Evolutionary conservation across 495 filamentous ascomycete genomes (phyloP).

Genomic region (Hypoxylon cercidicola): DNA sequence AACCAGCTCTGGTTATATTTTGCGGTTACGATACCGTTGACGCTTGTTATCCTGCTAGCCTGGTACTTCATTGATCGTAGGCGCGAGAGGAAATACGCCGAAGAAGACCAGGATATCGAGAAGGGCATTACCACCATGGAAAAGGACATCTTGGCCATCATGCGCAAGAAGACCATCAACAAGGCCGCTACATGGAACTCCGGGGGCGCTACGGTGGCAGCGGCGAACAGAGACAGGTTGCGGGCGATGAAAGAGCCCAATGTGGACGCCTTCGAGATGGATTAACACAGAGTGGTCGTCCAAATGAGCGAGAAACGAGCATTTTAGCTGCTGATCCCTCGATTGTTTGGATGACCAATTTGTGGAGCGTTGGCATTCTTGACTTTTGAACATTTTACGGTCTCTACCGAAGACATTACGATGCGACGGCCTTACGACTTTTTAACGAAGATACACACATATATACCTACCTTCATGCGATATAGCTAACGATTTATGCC

Average conservation of each 20-base stretch:
- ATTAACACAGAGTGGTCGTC: slow-evolving; percentile 3
- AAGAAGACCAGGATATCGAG: slow-evolving; percentile 61
- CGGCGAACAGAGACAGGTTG: slow-evolving; percentile 3
- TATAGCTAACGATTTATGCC: slow-evolving; percentile 1
- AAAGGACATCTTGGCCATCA: slow-evolving; percentile 60
- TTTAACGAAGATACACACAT: slow-evolving; percentile 27
- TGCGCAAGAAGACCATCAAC: slow-evolving; percentile 64
- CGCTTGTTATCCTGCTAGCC: slow-evolving; percentile 53
- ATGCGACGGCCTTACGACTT: slow-evolving; percentile 35
- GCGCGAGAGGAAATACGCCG: slow-evolving; percentile 55
- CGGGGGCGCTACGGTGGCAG: background rate
- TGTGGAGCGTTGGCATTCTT: slow-evolving; percentile 1
- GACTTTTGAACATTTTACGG: slow-evolving; percentile 20
- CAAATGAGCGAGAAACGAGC: background rate
- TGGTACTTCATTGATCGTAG: slow-evolving; percentile 61
- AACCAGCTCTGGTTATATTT: slow-evolving; percentile 65
- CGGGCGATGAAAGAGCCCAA: slow-evolving; percentile 4
- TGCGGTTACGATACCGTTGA: slow-evolving; percentile 61
- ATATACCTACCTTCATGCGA: slow-evolving; percentile 2
- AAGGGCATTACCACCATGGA: slow-evolving; percentile 64
- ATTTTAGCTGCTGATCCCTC: background rate
- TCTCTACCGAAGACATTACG: slow-evolving; percentile 25
- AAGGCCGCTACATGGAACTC: slow-evolving; percentile 60
- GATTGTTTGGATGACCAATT: slow-evolving; percentile 4
- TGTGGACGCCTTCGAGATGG: slow-evolving; percentile 2